Conservation (phyloP, 495 filamentous ascomycete genomes). For the Trichoderma asperelloides region DNA sequence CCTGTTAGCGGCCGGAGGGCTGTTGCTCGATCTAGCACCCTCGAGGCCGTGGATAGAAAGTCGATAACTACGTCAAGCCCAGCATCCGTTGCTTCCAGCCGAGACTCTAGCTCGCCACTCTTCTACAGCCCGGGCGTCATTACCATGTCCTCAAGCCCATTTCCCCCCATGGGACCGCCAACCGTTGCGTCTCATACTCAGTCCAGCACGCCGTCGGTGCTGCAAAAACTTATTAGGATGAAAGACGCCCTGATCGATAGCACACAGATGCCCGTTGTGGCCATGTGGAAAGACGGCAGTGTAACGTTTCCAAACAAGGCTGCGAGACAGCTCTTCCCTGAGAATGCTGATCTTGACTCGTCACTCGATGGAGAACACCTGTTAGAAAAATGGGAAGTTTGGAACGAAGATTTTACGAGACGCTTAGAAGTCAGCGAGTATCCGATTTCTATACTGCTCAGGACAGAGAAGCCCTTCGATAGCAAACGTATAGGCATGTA, state of each 20-base stretch:
- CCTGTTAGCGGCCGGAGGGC: conserved; percentile 15
- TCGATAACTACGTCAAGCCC: conserved; percentile 27
- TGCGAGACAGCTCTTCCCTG: conserved; percentile 41
- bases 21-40: conserved; percentile 23
- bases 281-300: conserved; percentile 64
- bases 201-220: conserved; percentile 44
- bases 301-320: conserved; percentile 57
- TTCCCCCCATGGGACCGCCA: conserved; percentile 53
- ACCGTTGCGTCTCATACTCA: conserved; percentile 26
- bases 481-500: conserved; percentile 51
- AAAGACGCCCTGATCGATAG: conserved; percentile 64
- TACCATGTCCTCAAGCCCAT: conserved; percentile 37
- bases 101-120: conserved; percentile 28
- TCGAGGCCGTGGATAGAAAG: conserved; percentile 28
- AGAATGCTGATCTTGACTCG: conserved; percentile 29
- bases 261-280: conserved; percentile 56
- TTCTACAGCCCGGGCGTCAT: conserved; percentile 31
- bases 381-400: conserved; percentile 44
- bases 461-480: conserved; percentile 45
- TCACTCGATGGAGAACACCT: conserved; percentile 43
- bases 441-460: conserved; percentile 50
- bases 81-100: conserved; percentile 34
- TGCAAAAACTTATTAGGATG: conserved; percentile 57
- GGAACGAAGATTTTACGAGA: conserved; percentile 52
- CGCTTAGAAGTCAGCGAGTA: conserved; percentile 46